Evolutionary conservation across 306 rosid species (phyloP), one percentile per base, ranked within the genome.

Genomic region (Crotalaria pallida): DNA sequence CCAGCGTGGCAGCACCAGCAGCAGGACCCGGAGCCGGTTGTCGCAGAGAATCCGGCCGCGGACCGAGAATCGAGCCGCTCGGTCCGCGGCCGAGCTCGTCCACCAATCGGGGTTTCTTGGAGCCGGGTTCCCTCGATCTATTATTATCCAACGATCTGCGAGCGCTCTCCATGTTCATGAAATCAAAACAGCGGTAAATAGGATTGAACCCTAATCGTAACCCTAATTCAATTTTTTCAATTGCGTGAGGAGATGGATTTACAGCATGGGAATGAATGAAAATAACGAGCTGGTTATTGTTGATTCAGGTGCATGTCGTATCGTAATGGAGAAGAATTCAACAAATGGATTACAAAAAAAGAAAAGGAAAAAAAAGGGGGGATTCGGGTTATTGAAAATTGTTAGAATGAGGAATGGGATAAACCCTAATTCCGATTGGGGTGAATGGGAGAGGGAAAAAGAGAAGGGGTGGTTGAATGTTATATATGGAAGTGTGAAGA

Each of bases 71-170:
- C 12, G 76, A 36, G 7, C 50, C 80, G 9, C 83, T 85, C 12
- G 76, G 29, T 7, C 50, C 80, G 9, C 83, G 81, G 38, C 79
- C 88, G n/a, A 82, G 80, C 63, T 90, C 97, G 0, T 88, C 91
- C 33, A 55, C 67, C 73, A 95, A 71, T 70, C 97, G 82, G 15
- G 92, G 88, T 40, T 95, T 95, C 93, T 95, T 91, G 26, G 94
- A 3, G 18, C 88, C 96, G 1, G 86, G 87, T 29, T 87, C 96
- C 63, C 89, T 91, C 24, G 97, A 87, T 91, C 97, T 84, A n/a
- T n/a, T n/a, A n/a, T n/a, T n/a, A 63, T 82, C 94, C 38, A 89
- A 83, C 48, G 91, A 83, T 79, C 97, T 84, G 26, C 99, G 96
- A 36, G 96, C 65, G 80, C 84, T 87, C 67, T 88, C 97, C 98